phyloP scores from a whole-genome alignment of 2,329 filamentous ascomycete species.

The Claviceps sorghi region DNA sequence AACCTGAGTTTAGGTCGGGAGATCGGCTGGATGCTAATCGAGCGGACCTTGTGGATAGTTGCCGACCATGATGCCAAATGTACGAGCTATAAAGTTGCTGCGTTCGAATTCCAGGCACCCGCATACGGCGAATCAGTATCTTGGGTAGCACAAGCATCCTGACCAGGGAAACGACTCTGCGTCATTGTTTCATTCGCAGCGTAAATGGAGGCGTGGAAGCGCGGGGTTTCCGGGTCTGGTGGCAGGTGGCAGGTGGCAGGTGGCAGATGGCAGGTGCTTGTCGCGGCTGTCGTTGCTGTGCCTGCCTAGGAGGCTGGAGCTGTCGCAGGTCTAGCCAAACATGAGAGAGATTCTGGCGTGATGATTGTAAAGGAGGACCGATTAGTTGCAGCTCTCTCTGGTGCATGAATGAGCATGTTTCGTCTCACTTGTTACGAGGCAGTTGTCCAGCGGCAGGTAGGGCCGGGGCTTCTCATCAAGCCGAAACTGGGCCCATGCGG shows the following conservation, averaged over 20 bases:
- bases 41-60: not conserved
- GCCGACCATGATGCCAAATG: not conserved
- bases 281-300: not conserved
- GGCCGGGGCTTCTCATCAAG: too few relatives aligned
- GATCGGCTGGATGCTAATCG: constrained; percentile 23
- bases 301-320: not conserved
- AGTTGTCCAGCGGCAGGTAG: too few relatives aligned
- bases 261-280: too few relatives aligned
- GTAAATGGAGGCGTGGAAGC: not conserved
- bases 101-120: not conserved
- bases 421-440: not conserved
- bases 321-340: not conserved
- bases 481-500: too few relatives aligned
- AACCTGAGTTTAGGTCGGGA: constrained; percentile 40
- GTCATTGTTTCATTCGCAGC: not conserved
- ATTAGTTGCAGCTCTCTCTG: not conserved
- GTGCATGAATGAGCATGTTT: not conserved
- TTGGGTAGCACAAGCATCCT: constrained; percentile 2
- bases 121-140: not conserved
- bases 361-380: not conserved
- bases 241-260: too few relatives aligned
- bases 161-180: not conserved
- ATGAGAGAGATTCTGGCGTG: not conserved
- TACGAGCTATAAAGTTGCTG: not conserved
- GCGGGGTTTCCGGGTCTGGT: not conserved